Percentiles rank a stretch among this genome's conserved stretches.
These are phyloP conservation scores for Delitschia confertaspora DNA, from an alignment of 495 filamentous ascomycete genomes.

Conservation along the genomic window DNA sequence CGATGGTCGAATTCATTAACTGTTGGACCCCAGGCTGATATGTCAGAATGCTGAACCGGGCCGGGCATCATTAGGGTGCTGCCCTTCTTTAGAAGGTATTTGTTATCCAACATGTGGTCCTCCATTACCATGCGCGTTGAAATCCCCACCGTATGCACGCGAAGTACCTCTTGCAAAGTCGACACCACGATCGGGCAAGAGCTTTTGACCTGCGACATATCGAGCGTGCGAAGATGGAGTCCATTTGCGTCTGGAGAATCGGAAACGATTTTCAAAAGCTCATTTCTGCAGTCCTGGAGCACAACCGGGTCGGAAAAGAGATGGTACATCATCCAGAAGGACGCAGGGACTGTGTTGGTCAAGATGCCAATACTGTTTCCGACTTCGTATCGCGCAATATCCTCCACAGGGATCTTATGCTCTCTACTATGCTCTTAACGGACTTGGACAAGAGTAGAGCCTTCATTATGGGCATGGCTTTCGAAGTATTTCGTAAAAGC, in stretches of 20 bases:
- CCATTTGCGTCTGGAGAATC: neutral
- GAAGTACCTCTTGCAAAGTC: slow-evolving; percentile 13
- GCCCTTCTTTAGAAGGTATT: slow-evolving; percentile 21
- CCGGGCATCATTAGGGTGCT: slow-evolving; percentile 14
- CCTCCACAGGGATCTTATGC: slow-evolving; percentile 34
- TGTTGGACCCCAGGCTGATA: neutral
- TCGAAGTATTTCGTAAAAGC: slow-evolving; percentile 41
- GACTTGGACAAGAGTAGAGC: slow-evolving; percentile 32
- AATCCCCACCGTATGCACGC: slow-evolving; percentile 7
- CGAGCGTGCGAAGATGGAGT: slow-evolving; percentile 5
- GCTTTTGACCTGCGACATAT: slow-evolving; percentile 8
- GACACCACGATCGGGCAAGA: slow-evolving; percentile 20
- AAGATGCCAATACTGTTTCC: slow-evolving; percentile 36
- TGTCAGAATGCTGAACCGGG: slow-evolving; percentile 6
- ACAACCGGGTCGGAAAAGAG: slow-evolving; percentile 36
- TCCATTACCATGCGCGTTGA: slow-evolving; percentile 20
- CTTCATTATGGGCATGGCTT: slow-evolving; percentile 30
- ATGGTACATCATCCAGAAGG: slow-evolving; percentile 42
- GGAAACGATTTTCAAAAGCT: slow-evolving; percentile 29
- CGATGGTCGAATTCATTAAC: neutral
- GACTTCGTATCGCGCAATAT: slow-evolving; percentile 40
- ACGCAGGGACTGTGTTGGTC: slow-evolving; percentile 41
- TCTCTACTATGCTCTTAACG: slow-evolving; percentile 32
- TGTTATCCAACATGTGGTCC: slow-evolving; percentile 14
- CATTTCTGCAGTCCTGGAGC: slow-evolving; percentile 34